Percentiles rank a stretch among this genome's conserved stretches.
These are phyloP conservation scores for Carnegiea gigantea DNA, from an alignment of 179 eudicot species.

Conservation along the genomic window DNA sequence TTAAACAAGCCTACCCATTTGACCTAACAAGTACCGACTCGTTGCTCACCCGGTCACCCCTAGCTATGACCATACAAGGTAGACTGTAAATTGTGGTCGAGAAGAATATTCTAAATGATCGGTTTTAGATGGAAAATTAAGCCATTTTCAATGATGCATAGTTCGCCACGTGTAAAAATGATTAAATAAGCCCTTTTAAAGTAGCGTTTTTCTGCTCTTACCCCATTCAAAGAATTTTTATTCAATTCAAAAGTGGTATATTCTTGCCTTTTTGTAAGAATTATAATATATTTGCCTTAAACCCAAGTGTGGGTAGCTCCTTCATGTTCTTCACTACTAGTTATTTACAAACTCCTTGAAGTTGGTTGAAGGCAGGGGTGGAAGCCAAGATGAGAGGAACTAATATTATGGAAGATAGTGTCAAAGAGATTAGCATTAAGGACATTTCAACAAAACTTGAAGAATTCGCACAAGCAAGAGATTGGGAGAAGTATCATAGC, in stretches of 20 bases:
- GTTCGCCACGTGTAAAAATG: neutral
- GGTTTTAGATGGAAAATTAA: neutral
- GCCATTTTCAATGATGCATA: neutral
- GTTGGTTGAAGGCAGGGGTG: neutral
- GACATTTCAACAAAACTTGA: slow-evolving; percentile 52
- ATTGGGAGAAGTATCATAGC: slow-evolving; percentile 67
- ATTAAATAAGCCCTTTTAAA: neutral
- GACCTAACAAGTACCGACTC: too few relatives aligned
- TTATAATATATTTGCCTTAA: neutral
- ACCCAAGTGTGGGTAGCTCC: neutral
- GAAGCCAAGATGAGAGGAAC: slow-evolving; percentile 22
- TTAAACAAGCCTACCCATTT: too few relatives aligned
- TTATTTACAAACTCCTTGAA: neutral
- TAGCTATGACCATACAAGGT: neutral
- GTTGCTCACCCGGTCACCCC: too few relatives aligned
- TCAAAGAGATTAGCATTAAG: slow-evolving; percentile 45
- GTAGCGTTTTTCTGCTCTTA: neutral
- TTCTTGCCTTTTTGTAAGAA: neutral
- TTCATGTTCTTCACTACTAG: neutral
- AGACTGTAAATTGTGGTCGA: neutral
- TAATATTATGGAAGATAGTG: slow-evolving; percentile 25
- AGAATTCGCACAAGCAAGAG: slow-evolving; percentile 58
- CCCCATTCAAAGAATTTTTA: neutral
- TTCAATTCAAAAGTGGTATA: neutral
- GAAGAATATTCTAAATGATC: neutral